Evolutionary conservation across 2,329 filamentous ascomycete species (phyloP).

Genomic region (Penicillium hordei): DNA sequence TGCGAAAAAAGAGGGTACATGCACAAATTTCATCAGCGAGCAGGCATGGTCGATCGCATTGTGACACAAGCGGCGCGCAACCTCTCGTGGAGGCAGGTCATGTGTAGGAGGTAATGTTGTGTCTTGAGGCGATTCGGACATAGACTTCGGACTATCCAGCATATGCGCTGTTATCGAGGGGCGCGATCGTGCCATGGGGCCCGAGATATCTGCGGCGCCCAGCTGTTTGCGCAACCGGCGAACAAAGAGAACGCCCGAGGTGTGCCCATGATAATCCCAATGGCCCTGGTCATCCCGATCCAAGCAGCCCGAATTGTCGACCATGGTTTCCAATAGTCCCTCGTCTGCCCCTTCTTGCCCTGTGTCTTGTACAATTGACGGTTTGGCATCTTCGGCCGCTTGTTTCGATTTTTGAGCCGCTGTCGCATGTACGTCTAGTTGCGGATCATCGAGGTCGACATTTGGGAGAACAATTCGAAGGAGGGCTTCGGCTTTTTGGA

Average conservation of each 20-base stretch:
- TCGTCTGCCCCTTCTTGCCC: slow-evolving; percentile 57
- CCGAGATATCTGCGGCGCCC: slow-evolving; percentile 62
- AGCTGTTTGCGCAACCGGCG: slow-evolving; percentile 85
- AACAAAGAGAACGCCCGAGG: slow-evolving; percentile 87
- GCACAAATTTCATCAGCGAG: slow-evolving; percentile 69
- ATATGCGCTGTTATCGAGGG: slow-evolving; percentile 52
- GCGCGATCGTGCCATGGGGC: slow-evolving; percentile 49
- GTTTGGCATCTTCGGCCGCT: slow-evolving; percentile 16
- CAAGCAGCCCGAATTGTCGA: slow-evolving; percentile 84
- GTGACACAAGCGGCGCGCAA: slow-evolving; percentile 58
- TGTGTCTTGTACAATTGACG: slow-evolving; percentile 24
- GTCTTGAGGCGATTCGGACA: slow-evolving; percentile 64
- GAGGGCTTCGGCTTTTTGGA: slow-evolving; percentile 79
- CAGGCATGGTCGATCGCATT: slow-evolving; percentile 63
- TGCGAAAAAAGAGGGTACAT: slow-evolving; percentile 76
- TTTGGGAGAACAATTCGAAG: slow-evolving; percentile 79
- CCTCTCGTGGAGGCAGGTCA: slow-evolving; percentile 66
- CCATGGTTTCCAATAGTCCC: slow-evolving; percentile 85
- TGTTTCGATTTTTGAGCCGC: slow-evolving; percentile 43
- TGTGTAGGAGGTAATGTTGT: slow-evolving; percentile 54
- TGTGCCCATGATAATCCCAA: slow-evolving; percentile 94
- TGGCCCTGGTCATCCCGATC: slow-evolving; percentile 88
- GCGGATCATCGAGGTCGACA: slow-evolving; percentile 80
- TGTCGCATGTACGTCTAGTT: slow-evolving; percentile 73
- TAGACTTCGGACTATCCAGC: slow-evolving; percentile 69